Evolutionary conservation across 345 rosid species (phyloP).

Genomic region (Corchorus olitorius): DNA sequence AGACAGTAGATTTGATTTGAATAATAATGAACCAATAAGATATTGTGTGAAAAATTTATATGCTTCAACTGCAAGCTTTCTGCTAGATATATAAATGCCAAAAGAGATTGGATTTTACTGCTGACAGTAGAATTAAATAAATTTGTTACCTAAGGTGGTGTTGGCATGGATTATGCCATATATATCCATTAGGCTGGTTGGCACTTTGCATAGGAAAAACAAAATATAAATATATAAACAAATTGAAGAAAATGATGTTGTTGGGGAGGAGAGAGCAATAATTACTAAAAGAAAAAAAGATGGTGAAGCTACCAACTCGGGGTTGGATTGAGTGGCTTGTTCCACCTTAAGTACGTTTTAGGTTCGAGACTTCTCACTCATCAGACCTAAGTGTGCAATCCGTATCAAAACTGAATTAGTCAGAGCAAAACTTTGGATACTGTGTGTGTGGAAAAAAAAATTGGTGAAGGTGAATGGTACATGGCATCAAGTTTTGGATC

Average conservation of each 20-base stretch:
- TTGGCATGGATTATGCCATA: neutral
- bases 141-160: neutral
- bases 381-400: no score
- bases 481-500: constrained; percentile 17
- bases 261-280: neutral
- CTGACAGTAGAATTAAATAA: constrained; percentile 14
- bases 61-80: neutral
- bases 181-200: constrained; percentile 13
- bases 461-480: neutral
- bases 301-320: no score
- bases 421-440: no score
- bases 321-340: no score
- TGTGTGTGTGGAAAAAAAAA: no score
- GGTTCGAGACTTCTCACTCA: no score
- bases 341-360: no score
- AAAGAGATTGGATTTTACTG: neutral
- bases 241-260: neutral
- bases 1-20: neutral
- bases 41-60: neutral
- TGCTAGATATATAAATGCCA: neutral
- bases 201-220: constrained; percentile 14
- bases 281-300: constrained; percentile 10
- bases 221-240: constrained; percentile 7
- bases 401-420: no score
- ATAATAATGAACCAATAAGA: constrained; percentile 1